phyloP scores from a whole-genome alignment of 176 grass and related monocot genomes.

The Hsuehochloa calcarea region DNA sequence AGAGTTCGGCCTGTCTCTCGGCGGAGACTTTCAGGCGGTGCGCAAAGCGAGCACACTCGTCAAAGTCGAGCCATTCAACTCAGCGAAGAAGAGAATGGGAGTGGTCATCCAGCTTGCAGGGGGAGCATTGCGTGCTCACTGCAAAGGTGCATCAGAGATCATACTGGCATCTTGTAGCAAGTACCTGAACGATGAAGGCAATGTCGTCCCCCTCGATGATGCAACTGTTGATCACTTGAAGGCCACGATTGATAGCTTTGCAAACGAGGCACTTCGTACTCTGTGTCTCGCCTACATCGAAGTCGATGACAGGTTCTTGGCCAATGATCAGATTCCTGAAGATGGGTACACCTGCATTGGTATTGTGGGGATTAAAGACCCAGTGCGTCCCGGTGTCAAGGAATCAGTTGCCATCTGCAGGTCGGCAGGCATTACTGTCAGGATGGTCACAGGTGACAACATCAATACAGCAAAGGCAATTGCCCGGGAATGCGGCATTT shows the following conservation, averaged over 20 bases:
- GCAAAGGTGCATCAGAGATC: slow-evolving; percentile 95
- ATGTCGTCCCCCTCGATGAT: slow-evolving; percentile 59
- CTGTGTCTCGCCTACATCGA: slow-evolving; percentile 90
- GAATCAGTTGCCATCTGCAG: slow-evolving; percentile 90
- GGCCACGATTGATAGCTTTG: slow-evolving; percentile 71
- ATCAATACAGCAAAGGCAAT: slow-evolving; percentile 98
- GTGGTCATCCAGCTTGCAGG: slow-evolving; percentile 77
- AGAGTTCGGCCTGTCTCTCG: slow-evolving; percentile 73
- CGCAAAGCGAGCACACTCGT: slow-evolving; percentile 61
- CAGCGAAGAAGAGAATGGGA: slow-evolving; percentile 91
- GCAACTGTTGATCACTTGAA: slow-evolving; percentile 51
- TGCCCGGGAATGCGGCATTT: slow-evolving; percentile 91
- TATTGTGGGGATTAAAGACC: slow-evolving; percentile 95
- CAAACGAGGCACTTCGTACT: slow-evolving; percentile 88
- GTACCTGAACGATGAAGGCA: slow-evolving; percentile 64
- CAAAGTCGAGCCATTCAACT: slow-evolving; percentile 94
- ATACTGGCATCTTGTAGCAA: slow-evolving; percentile 79
- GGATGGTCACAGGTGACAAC: slow-evolving; percentile 98
- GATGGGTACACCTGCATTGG: slow-evolving; percentile 88
- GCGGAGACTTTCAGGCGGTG: slow-evolving; percentile 64
- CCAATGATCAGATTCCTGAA: slow-evolving; percentile 56
- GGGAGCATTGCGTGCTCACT: slow-evolving; percentile 61
- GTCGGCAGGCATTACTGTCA: slow-evolving; percentile 85
- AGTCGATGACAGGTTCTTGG: slow-evolving; percentile 54
- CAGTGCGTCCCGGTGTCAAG: slow-evolving; percentile 84